Base-by-base conservation (phyloP, 352 stramenopile species). In the Phytophthora crassamura region DNA sequence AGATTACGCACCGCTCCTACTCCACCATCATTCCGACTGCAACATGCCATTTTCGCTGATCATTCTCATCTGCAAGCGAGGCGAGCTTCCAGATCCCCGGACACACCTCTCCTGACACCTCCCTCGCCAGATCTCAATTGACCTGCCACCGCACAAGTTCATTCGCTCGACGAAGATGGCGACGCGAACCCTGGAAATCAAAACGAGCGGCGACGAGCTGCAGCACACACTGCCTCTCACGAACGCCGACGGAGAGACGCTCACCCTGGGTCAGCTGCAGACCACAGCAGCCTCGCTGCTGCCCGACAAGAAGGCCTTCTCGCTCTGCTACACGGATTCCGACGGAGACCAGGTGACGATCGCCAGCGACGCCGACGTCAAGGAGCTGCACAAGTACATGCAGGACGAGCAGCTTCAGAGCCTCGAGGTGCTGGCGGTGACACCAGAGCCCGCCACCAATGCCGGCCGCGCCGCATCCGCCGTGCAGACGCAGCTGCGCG, bases 261-360 rank as follows among this genome's bases (percentile, higher is more conserved):
- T 77, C 14, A 59, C 62, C 30, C 64, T 81, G 34, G 49, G 32
- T 36, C 62, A 72, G 45, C 62, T 81, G 9, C 48, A 62, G n/a
- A 46, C 53, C 14, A 58, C 47, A 14, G 58, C 64, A 11, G 63
- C 62, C 4, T 41, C 52, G 22, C 36, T 48, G 34, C 36, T 48
- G 9, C 28, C 78, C 15, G 65, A 74, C 25, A 28, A 40, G 16
- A 16, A 48, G n/a, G n/a, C n/a, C n/a, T 40, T 48, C 33, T 39
- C 38, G 10, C 22, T 82, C 6, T 75, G 67, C 47, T 87, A 87
- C 56, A 65, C 69, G 35, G 78, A 87, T 63, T 76, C 67, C 49
- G 78, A 84, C 42, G 75, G 78, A 30, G 78, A 87, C 56, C 18
- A 70, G 12, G 75, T 87, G 32, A 82, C 78, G 63, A 72, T 87